These are phyloP conservation scores for Stephania yunnanensis DNA, from an alignment of 164 flowering plant species.

Conservation along the genomic window DNA sequence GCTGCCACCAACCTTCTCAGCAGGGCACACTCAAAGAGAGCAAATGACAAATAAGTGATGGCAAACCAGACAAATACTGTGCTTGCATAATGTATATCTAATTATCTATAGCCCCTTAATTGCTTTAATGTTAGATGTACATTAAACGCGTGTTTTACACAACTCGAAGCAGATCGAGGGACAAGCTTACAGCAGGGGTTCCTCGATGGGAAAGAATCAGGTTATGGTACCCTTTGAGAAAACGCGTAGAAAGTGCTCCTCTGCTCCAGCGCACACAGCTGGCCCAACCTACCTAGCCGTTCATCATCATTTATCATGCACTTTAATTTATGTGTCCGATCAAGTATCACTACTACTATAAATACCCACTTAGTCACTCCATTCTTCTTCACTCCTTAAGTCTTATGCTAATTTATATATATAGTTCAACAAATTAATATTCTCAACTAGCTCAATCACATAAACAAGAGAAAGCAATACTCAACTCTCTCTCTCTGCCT, in stretches of 20 bases:
- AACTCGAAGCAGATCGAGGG: too few relatives aligned
- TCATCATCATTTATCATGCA: not conserved
- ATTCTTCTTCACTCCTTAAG: not conserved
- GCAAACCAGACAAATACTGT: too few relatives aligned
- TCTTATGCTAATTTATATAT: not conserved
- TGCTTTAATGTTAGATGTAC: too few relatives aligned
- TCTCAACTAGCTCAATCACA: not conserved
- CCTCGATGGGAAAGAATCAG: too few relatives aligned
- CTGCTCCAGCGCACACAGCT: not conserved
- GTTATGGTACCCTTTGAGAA: not conserved
- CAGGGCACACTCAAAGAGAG: too few relatives aligned
- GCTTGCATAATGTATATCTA: too few relatives aligned
- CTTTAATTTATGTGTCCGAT: not conserved
- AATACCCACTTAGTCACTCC: not conserved
- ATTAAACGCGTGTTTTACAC: too few relatives aligned
- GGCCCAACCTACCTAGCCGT: not conserved
- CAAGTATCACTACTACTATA: not conserved
- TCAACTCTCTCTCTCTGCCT: not conserved
- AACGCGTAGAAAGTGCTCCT: not conserved
- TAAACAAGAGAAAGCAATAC: not conserved
- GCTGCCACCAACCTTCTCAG: too few relatives aligned
- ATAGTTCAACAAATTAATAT: too few relatives aligned
- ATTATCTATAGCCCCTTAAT: too few relatives aligned
- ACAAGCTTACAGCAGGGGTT: too few relatives aligned
- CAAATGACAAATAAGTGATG: too few relatives aligned